These are phyloP conservation scores for Grosmannia huntii DNA, from an alignment of 2,329 filamentous ascomycete genomes.

Conservation along the genomic window DNA sequence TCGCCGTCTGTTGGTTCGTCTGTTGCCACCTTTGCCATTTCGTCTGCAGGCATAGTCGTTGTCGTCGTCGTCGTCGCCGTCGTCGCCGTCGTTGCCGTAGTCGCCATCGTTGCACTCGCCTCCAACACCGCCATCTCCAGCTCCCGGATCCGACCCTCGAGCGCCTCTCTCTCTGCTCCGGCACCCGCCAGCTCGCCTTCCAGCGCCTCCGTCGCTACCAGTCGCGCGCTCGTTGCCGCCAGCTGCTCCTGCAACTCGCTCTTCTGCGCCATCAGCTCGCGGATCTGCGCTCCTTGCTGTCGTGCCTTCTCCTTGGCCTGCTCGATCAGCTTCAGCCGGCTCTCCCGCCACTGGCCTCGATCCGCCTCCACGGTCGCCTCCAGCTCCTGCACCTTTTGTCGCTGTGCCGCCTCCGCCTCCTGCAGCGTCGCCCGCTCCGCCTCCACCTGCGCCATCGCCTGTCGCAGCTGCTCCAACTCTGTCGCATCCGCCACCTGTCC, in stretches of 20 bases:
- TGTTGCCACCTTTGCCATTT: not conserved
- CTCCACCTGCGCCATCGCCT: constrained; percentile 51
- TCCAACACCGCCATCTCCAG: no score
- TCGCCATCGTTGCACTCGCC: no score
- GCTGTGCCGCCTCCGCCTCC: constrained; percentile 36
- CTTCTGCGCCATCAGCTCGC: constrained; percentile 40
- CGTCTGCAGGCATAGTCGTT: constrained; percentile 1
- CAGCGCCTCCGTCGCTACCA: constrained; percentile 18
- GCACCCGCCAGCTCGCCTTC: constrained; percentile 43
- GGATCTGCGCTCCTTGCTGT: constrained; percentile 37
- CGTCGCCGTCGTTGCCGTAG: not conserved
- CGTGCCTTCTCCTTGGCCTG: constrained; percentile 50
- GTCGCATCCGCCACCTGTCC: constrained; percentile 66
- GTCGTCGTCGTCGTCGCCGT: not conserved
- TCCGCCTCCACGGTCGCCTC: constrained; percentile 41
- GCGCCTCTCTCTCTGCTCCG: constrained; percentile 20
- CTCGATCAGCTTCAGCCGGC: constrained; percentile 41
- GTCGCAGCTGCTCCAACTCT: constrained; percentile 67
- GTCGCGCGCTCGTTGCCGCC: constrained; percentile 27
- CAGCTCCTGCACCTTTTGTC: constrained; percentile 38
- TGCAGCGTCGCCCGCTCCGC: constrained; percentile 48
- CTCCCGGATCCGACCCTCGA: not conserved
- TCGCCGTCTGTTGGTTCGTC: not conserved
- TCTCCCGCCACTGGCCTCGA: constrained; percentile 38
- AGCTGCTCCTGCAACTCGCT: constrained; percentile 39